Evolutionary conservation across 2,329 filamentous ascomycete genomes (phyloP).

Genomic region (Ophiognomonia clavigignenti-juglandacearum): DNA sequence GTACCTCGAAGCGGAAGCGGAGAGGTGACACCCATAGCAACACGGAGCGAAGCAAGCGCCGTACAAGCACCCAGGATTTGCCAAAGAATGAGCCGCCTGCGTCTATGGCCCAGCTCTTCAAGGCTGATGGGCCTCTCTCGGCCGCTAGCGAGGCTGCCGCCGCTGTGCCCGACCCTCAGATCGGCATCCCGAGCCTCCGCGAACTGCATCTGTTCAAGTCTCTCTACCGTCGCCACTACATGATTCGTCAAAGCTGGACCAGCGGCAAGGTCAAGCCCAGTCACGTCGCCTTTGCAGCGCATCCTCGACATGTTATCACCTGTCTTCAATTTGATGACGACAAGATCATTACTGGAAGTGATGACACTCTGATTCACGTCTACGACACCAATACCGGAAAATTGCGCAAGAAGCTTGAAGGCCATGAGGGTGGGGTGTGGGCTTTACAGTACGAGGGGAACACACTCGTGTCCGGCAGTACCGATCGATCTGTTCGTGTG

Average conservation of each 20-base stretch:
- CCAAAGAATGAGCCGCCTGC: slow-evolving; percentile 37
- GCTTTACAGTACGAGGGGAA: slow-evolving; percentile 95
- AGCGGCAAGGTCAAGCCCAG: slow-evolving; percentile 76
- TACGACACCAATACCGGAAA: slow-evolving; percentile 96
- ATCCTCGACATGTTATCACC: slow-evolving; percentile 93
- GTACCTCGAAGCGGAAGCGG: slow-evolving; percentile 54
- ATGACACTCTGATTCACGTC: slow-evolving; percentile 95
- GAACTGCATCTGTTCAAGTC: slow-evolving; percentile 94
- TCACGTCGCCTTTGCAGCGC: slow-evolving; percentile 93
- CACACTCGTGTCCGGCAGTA: slow-evolving; percentile 90
- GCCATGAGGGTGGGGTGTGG: slow-evolving; percentile 97
- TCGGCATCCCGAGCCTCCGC: slow-evolving; percentile 73
- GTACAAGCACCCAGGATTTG: slow-evolving; percentile 43
- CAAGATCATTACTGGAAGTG: slow-evolving; percentile 95
- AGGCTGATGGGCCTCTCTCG: slow-evolving; percentile 77
- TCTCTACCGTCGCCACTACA: slow-evolving; percentile 85
- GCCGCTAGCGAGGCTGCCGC: slow-evolving; percentile 79
- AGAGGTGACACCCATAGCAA: slow-evolving; percentile 38
- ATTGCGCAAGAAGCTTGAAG: slow-evolving; percentile 75
- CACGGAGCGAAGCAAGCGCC: slow-evolving; percentile 49
- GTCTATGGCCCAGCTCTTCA: slow-evolving; percentile 41
- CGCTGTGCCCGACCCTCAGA: slow-evolving; percentile 74
- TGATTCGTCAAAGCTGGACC: slow-evolving; percentile 92
- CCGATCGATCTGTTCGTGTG: slow-evolving; percentile 95
- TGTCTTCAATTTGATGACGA: slow-evolving; percentile 97